Base-by-base conservation (phyloP, 1,284 basidiomycete genomes). In the Cryptococcus amylolentus region DNA sequence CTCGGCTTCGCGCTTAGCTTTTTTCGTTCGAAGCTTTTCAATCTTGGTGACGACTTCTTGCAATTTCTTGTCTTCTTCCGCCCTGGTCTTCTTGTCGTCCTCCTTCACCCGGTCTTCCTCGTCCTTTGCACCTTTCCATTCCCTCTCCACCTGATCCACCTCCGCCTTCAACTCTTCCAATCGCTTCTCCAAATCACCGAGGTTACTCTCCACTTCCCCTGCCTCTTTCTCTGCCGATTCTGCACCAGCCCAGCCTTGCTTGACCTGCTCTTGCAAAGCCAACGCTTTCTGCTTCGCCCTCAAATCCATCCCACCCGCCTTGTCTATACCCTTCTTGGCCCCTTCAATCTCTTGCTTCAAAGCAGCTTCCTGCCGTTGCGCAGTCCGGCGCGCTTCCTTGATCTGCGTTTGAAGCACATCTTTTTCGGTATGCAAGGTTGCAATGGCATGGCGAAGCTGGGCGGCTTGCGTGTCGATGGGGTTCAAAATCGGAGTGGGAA, bases 11-110 rank as follows among this genome's bases (percentile, higher is more conserved):
- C 70, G 70, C 63, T 69, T 72, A 39, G 72, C 73, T 78, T 86
- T 84, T 76, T 84, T 84, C 68, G 66, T 77, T 70, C 84, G 84
- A 61, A 84, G 73, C 70, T 87, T 87, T 76, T 89, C 87, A 71
- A 91, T 85, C 78, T 86, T 88, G 80, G 86, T 86, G 16, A 62
- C 61, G 2, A 75, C 56, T 10, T 72, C 71, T 16, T 56, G 58
- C 8, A 76, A 53, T 47, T 72, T 70, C 56, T 71, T 72, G 52
- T 78, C 75, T 48, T 76, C 71, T 35, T 77, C 74, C 1, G 57
- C 54, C 7, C 72, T 55, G 4, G 57, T 58, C 54, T 70, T 72
- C 55, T 61, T 65, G 52, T 77, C 75, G 16, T 52, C 52, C 27
- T 76, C 76, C 10, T 67, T 51, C 1, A 69, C 65, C 14, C 70